phyloP scores from a whole-genome alignment of 345 rosid species.

The Firmiana major region DNA sequence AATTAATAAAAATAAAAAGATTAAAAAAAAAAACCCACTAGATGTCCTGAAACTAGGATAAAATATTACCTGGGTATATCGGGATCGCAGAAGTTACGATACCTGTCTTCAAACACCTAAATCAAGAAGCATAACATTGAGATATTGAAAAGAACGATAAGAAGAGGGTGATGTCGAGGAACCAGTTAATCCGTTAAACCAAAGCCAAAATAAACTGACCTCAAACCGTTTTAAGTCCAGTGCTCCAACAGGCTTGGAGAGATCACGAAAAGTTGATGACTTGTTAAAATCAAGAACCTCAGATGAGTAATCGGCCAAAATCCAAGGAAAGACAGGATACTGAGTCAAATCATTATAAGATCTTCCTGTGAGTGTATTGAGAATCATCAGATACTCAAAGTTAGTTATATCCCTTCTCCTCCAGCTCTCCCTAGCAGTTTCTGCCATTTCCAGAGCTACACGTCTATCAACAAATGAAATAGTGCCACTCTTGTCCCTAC shows the following conservation, averaged over 20 bases:
- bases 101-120: slow-evolving; percentile 93
- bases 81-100: slow-evolving; percentile 88
- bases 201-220: slow-evolving; percentile 45
- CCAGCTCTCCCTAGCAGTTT: slow-evolving; percentile 92
- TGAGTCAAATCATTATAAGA: slow-evolving; percentile 95
- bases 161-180: background rate
- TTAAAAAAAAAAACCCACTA: background rate
- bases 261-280: slow-evolving; percentile 92
- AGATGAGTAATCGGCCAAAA: slow-evolving; percentile 86
- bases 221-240: slow-evolving; percentile 83
- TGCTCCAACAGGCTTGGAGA: slow-evolving; percentile 96
- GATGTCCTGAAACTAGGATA: slow-evolving; percentile 6
- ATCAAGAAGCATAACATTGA: slow-evolving; percentile 21
- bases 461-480: slow-evolving; percentile 89
- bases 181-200: background rate
- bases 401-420: slow-evolving; percentile 90
- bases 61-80: slow-evolving; percentile 84
- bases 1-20: too few species aligned
- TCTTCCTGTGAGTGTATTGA: slow-evolving; percentile 93
- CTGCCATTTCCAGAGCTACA: slow-evolving; percentile 88
- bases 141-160: slow-evolving; percentile 12
- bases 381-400: slow-evolving; percentile 91
- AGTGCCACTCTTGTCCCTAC: slow-evolving; percentile 73
- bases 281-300: slow-evolving; percentile 90
- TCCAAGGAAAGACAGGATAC: slow-evolving; percentile 97